A percentile compares a stretch with the other conserved stretches of the same genome.
Evolutionary conservation across 331 rosid genomes (phyloP).

Genomic region (Malus hybrid): DNA sequence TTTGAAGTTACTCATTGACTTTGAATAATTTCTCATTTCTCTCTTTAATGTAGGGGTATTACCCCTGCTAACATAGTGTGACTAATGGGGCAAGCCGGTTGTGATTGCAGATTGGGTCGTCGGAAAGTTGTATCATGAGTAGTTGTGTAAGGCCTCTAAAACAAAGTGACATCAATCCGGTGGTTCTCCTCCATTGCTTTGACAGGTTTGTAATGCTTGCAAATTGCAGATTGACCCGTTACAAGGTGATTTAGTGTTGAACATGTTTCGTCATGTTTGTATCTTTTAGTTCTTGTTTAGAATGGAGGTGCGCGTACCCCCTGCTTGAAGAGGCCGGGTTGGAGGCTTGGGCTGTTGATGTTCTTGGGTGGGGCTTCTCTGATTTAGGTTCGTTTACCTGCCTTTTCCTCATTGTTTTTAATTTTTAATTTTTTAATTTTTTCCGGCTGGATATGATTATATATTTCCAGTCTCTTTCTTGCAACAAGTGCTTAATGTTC

Average conservation of each 20-base stretch:
- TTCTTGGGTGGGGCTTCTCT: slow-evolving; percentile 63
- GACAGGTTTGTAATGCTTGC: slow-evolving; percentile 34
- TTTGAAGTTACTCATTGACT: not conserved
- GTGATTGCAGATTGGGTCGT: slow-evolving; percentile 25
- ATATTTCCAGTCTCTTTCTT: not conserved
- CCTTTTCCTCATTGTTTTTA: not conserved
- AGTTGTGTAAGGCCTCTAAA: slow-evolving; percentile 41
- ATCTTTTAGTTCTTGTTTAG: slow-evolving; percentile 44
- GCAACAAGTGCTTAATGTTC: not conserved
- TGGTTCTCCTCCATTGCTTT: slow-evolving; percentile 59
- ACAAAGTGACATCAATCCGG: slow-evolving; percentile 36
- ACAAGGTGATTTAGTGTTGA: not conserved
- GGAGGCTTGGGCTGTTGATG: slow-evolving; percentile 56
- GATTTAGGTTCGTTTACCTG: slow-evolving; percentile 36
- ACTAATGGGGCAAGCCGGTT: not conserved
- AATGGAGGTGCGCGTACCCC: slow-evolving; percentile 47
- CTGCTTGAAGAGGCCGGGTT: slow-evolving; percentile 53
- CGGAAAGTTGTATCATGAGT: slow-evolving; percentile 34
- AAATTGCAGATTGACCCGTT: not conserved
- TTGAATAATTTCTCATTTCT: too few relatives aligned
- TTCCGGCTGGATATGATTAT: not conserved
- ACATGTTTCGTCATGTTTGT: slow-evolving; percentile 1
- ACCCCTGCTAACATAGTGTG: not conserved
- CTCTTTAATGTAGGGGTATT: too few relatives aligned
- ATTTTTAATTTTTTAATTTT: not conserved